Base-by-base conservation (phyloP, 1,284 basidiomycete genomes). In the Boletellus deceptivus region DNA sequence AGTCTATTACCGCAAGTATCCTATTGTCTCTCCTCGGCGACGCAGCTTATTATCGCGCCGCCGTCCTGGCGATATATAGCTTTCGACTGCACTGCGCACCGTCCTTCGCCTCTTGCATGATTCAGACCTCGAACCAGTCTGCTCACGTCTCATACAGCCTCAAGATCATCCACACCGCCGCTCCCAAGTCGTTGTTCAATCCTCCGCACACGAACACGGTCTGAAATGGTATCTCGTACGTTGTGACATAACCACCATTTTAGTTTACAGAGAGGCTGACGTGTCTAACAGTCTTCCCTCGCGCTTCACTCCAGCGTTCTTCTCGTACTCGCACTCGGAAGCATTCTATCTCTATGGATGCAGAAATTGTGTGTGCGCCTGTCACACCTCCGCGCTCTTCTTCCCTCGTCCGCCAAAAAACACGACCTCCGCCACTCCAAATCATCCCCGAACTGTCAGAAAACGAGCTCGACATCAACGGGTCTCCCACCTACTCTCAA, bases 371-470 rank as follows among this genome's bases (percentile, higher is more conserved):
- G 4, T 42, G 43, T 29, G 38, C 40, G 16, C 45, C 43, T 36
- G 38, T 56, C 18, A 40, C 40, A 16, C 45, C 43, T 34, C 38
- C 59, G 17, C 47, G 42, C 35, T 47, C 53, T 18, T 50, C 55
- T 3, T 14, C 14, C 37, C 20, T 51, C 14, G 18, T 34, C 29
- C 43, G 47, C 22, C 58, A 36, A 25, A 63, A 56, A 48, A 46
- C 49, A 6, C 54, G 66, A 46, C 65, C 64, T n/a, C 61, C 62
- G 8, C 65, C 64, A 18, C 66, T 67, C 25, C 63, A 70, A 48
- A 64, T 69, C 37, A 67, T 70, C 10, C 61, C 66, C 2, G 68
- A 67, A 35, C 27, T 60, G 34, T 62, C 64, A n/a, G 64, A 67
- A 43, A 49, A 47, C 3, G 56, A 53, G 8, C 49, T 47, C 11